Percentiles rank a stretch among this genome's conserved stretches.
Conservation (phyloP, 164 flowering plant genomes). For the Aristolochia fimbriata region DNA sequence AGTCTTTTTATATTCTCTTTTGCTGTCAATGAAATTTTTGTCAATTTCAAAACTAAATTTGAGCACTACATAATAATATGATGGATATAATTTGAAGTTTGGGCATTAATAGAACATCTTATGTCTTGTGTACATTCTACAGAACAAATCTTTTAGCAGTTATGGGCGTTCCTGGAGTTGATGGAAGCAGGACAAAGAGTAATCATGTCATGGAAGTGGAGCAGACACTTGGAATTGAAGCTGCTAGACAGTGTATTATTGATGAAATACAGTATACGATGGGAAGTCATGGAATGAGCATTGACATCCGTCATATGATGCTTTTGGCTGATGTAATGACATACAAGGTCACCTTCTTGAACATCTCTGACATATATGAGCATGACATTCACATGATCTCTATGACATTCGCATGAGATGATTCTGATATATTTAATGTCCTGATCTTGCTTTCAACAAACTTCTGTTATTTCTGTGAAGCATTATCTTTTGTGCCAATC, state of each 20-base stretch:
- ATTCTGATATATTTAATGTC: not conserved
- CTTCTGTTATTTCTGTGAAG: not conserved
- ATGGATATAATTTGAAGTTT: no score
- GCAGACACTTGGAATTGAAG: slow-evolving; percentile 82
- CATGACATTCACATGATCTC: not conserved
- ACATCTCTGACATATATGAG: not conserved
- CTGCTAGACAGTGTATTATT: slow-evolving; percentile 59
- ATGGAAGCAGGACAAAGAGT: slow-evolving; percentile 56
- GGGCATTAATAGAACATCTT: no score
- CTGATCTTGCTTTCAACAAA: not conserved
- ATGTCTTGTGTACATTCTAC: slow-evolving; percentile 18
- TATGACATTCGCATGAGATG: not conserved
- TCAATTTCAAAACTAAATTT: no score
- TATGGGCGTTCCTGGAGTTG: slow-evolving; percentile 75
- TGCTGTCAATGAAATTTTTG: no score
- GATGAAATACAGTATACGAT: slow-evolving; percentile 70
- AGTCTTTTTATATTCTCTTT: no score
- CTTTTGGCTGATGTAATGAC: slow-evolving; percentile 96
- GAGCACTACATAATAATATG: no score
- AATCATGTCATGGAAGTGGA: slow-evolving; percentile 70
- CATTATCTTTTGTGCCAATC: not conserved
- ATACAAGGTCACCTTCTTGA: slow-evolving; percentile 26
- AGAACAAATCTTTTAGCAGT: slow-evolving; percentile 69
- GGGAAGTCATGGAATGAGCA: slow-evolving; percentile 74
- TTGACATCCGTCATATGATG: slow-evolving; percentile 95